phyloP scores from a whole-genome alignment of 129 eudicot genomes.

The Ambrosia artemisiifolia region DNA sequence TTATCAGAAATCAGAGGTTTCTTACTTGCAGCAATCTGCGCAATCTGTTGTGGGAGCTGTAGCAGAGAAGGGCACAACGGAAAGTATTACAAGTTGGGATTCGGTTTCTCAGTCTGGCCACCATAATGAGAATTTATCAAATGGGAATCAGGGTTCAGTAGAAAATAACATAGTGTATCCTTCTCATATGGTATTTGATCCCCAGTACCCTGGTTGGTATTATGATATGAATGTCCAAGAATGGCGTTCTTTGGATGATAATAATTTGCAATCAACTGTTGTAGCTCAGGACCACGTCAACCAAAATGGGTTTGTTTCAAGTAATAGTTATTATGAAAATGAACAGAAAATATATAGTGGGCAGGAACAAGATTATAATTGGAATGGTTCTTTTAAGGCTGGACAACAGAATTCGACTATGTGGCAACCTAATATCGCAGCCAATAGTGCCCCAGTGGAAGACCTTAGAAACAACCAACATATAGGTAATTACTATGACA shows the following conservation, averaged over 20 bases:
- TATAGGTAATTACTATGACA: conserved; percentile 28
- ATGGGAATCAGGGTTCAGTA: conserved; percentile 58
- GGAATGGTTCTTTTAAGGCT: conserved; percentile 38
- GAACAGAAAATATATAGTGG: conserved; percentile 28
- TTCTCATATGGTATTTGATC: conserved; percentile 79
- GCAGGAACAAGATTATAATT: conserved; percentile 43
- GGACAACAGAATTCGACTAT: conserved; percentile 37
- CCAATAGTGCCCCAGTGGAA: conserved; percentile 18
- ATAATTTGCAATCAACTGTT: conserved; percentile 38
- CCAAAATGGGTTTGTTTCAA: conserved; percentile 46
- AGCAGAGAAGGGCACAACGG: conserved; percentile 57
- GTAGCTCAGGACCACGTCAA: conserved; percentile 40
- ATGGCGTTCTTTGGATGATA: conserved; percentile 72
- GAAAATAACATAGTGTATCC: conserved; percentile 65
- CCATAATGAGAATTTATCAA: conserved; percentile 31
- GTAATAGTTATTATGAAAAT: conserved; percentile 33
- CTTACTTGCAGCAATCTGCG: conserved; percentile 70
- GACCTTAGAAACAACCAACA: conserved; percentile 32
- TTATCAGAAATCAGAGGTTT: conserved; percentile 48
- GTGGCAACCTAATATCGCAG: conserved; percentile 45
- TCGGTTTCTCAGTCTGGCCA: conserved; percentile 36
- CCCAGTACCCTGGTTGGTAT: conserved; percentile 95
- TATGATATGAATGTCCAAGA: conserved; percentile 72
- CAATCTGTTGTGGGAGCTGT: conserved; percentile 52
- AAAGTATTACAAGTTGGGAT: conserved; percentile 58